Evolutionary conservation across 257 asterid species (phyloP).

Genomic region (Solanum ossicruentum): DNA sequence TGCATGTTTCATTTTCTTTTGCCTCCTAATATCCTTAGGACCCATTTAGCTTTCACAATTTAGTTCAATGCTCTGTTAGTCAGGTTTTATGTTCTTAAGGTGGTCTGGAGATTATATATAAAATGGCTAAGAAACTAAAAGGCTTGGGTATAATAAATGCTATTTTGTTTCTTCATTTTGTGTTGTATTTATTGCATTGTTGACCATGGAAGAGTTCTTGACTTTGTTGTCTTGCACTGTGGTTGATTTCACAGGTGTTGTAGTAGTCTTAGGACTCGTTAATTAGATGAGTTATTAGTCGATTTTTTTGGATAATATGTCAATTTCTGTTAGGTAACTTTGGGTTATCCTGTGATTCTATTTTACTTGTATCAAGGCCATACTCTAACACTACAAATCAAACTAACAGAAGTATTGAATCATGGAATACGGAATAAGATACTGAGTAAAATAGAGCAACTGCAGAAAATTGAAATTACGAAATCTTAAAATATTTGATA

Average conservation of each 20-base stretch:
- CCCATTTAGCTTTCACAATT: not conserved
- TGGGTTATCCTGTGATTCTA: not conserved
- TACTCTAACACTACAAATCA: not conserved
- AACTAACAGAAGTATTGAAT: not conserved
- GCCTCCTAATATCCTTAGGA: not conserved
- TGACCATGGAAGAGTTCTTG: not conserved
- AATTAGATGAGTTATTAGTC: not conserved
- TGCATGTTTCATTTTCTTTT: not conserved
- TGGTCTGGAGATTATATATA: not conserved
- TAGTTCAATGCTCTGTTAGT: not conserved
- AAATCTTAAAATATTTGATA: not conserved
- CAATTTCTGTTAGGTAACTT: not conserved
- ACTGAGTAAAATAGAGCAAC: not conserved
- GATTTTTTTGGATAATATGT: not conserved
- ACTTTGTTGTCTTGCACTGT: not conserved
- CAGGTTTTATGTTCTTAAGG: not conserved
- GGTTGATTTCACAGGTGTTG: not conserved
- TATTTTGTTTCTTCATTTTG: not conserved
- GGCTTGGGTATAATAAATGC: not conserved
- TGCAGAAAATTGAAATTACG: not conserved
- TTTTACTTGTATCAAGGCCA: not conserved
- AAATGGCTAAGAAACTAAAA: not conserved
- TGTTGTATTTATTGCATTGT: not conserved
- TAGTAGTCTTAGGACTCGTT: not conserved
- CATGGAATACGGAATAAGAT: not conserved